Conservation (phyloP, 768 basidiomycete genomes). For the Dioszegia crocea region DNA sequence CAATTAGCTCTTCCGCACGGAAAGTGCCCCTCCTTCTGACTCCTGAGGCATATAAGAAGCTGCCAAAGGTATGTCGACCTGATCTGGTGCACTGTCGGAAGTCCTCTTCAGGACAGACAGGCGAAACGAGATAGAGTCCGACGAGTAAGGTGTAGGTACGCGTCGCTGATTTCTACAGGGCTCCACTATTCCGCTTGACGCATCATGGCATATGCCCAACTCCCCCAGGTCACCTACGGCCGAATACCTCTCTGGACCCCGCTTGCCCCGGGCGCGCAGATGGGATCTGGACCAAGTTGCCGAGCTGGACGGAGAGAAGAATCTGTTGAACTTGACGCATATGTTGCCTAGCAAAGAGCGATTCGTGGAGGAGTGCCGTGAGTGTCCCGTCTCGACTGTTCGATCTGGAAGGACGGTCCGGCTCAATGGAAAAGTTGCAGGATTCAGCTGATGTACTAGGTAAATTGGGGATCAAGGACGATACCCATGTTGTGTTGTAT, state of each 20-base stretch:
- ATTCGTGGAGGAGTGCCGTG: slow-evolving; percentile 79
- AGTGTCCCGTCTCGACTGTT: slow-evolving; percentile 42
- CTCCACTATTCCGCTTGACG: slow-evolving; percentile 59
- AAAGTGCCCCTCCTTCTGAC: slow-evolving; percentile 47
- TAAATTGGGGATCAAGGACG: slow-evolving; percentile 65
- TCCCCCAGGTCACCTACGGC: slow-evolving; percentile 64
- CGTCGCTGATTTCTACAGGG: slow-evolving; percentile 6
- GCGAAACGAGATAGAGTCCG: too few relatives aligned
- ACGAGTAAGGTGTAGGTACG: too few relatives aligned
- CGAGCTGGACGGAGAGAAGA: slow-evolving; percentile 56
- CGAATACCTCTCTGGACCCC: slow-evolving; percentile 62
- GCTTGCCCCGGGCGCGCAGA: slow-evolving; percentile 68
- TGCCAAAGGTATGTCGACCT: slow-evolving; percentile 34
- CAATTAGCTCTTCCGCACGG: neutral
- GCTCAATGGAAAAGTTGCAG: too few relatives aligned
- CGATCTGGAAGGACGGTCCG: too few relatives aligned
- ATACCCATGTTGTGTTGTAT: slow-evolving; percentile 82
- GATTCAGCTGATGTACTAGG: slow-evolving; percentile 51
- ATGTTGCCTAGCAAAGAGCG: slow-evolving; percentile 76
- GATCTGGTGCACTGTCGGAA: neutral
- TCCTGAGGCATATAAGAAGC: slow-evolving; percentile 46
- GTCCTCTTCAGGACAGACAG: neutral
- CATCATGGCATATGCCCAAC: slow-evolving; percentile 93
- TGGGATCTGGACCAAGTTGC: slow-evolving; percentile 74
- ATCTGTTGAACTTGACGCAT: slow-evolving; percentile 78